Conservation (phyloP, 805 yeast genomes). For the Candida arabinofermentans region DNA sequence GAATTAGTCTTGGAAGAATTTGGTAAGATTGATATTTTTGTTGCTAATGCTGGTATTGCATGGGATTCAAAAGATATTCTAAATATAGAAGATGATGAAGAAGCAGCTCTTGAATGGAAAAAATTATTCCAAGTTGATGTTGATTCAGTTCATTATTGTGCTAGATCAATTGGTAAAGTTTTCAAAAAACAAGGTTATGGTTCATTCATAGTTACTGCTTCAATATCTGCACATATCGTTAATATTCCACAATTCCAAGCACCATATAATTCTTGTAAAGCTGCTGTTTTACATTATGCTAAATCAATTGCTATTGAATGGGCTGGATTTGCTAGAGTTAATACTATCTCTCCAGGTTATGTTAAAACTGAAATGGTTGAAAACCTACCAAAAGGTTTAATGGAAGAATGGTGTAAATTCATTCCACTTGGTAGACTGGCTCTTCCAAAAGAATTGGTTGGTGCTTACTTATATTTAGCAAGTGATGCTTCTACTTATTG, state of each 20-base stretch:
- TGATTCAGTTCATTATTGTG: constrained; percentile 76
- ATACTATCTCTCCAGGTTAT: constrained; percentile 84
- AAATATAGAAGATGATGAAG: constrained; percentile 35
- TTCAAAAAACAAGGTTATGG: constrained; percentile 75
- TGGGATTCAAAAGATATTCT: constrained; percentile 67
- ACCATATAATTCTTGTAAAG: constrained; percentile 82
- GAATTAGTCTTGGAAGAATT: constrained; percentile 58
- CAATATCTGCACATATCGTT: constrained; percentile 86
- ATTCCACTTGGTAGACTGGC: constrained; percentile 77
- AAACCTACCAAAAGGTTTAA: constrained; percentile 40
- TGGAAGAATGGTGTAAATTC: constrained; percentile 44
- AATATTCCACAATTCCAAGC: constrained; percentile 87
- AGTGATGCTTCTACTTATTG: constrained; percentile 78
- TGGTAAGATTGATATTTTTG: constrained; percentile 77
- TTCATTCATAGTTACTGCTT: constrained; percentile 78
- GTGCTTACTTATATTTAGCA: constrained; percentile 77
- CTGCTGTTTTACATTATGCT: constrained; percentile 73
- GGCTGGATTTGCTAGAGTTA: constrained; percentile 85
- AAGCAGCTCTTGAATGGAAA: constrained; percentile 60
- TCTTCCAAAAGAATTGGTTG: constrained; percentile 66
- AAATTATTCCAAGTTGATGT: constrained; percentile 71
- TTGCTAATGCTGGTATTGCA: constrained; percentile 87
- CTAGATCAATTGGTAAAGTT: constrained; percentile 66
- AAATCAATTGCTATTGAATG: constrained; percentile 83
- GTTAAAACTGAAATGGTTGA: constrained; percentile 65